These are phyloP conservation scores for Magnusiomyces magnusii DNA, from an alignment of 1,139 yeast species.

Conservation along the genomic window DNA sequence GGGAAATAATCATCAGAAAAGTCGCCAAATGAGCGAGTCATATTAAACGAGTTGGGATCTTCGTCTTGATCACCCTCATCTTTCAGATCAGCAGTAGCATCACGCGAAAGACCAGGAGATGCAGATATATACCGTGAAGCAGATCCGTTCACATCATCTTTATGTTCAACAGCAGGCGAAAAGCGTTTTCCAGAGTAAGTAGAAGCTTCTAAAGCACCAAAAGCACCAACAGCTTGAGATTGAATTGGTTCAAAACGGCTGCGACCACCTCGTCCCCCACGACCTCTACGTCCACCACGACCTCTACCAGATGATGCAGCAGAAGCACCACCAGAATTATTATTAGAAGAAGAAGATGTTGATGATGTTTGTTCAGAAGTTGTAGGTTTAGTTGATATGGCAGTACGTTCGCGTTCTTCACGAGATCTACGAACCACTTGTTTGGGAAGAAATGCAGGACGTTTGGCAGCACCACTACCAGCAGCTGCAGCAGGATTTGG, in stretches of 20 bases:
- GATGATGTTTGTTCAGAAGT: too few relatives aligned
- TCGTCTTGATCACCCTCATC: constrained; percentile 4
- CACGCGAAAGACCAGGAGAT: neutral
- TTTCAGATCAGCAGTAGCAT: neutral
- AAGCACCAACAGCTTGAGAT: constrained; percentile 31
- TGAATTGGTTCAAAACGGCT: constrained; percentile 31
- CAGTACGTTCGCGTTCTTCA: constrained; percentile 51
- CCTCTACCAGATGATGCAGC: too few relatives aligned
- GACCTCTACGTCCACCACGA: constrained; percentile 17
- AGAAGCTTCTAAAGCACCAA: constrained; percentile 27
- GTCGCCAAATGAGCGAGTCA: constrained; percentile 12
- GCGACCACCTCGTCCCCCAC: constrained; percentile 28
- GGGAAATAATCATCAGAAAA: constrained; percentile 15
- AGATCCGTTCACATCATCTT: neutral
- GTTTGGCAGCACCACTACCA: constrained; percentile 18
- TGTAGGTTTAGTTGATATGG: too few relatives aligned
- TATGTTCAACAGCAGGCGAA: constrained; percentile 13
- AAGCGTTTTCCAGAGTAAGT: constrained; percentile 7
- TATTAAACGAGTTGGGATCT: constrained; percentile 13
- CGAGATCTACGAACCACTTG: constrained; percentile 73
- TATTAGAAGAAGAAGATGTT: too few relatives aligned
- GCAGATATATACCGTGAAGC: neutral
- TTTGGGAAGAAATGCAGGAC: constrained; percentile 69
- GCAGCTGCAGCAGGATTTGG: constrained; percentile 2
- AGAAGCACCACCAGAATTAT: too few relatives aligned